Evolutionary conservation across 371 early-diverging fungal species (phyloP).

Genomic region (Mortierella sp.): DNA sequence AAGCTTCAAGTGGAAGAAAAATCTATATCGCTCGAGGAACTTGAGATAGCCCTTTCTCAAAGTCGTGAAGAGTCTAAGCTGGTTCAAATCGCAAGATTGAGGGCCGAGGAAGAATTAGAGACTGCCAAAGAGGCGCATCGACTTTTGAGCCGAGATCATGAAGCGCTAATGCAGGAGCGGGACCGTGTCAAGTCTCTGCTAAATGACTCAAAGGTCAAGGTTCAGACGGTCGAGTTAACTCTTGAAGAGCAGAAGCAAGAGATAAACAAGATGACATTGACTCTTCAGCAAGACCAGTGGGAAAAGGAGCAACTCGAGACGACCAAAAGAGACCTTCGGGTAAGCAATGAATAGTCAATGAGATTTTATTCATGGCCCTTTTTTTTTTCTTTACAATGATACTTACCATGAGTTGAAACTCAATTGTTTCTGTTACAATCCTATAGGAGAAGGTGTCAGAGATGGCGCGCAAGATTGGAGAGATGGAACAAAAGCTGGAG

Average conservation of each 20-base stretch:
- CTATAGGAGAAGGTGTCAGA: slow-evolving; percentile 23
- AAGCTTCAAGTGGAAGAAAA: slow-evolving; percentile 21
- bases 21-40: slow-evolving; percentile 13
- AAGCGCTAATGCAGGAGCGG: slow-evolving; percentile 16
- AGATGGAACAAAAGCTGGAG: slow-evolving; percentile 42
- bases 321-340: slow-evolving; percentile 27
- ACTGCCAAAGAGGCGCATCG: slow-evolving; percentile 10
- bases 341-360: too few species aligned
- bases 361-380: too few species aligned
- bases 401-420: too few species aligned
- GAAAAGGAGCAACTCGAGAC: slow-evolving; percentile 38
- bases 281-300: slow-evolving; percentile 36
- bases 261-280: slow-evolving; percentile 9
- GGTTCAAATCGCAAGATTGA: slow-evolving; percentile 12
- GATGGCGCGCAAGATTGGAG: slow-evolving; percentile 36
- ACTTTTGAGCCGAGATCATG: slow-evolving; percentile 5
- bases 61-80: slow-evolving; percentile 15
- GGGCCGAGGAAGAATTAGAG: slow-evolving; percentile 14
- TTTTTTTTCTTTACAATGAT: neutral
- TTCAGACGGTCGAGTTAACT: slow-evolving; percentile 7
- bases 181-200: neutral
- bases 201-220: neutral
- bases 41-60: slow-evolving; percentile 7
- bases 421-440: too few species aligned
- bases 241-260: slow-evolving; percentile 33